These are phyloP conservation scores for Sugiyamaella sp. DNA, from an alignment of 1,139 yeast genomes.

Conservation along the genomic window DNA sequence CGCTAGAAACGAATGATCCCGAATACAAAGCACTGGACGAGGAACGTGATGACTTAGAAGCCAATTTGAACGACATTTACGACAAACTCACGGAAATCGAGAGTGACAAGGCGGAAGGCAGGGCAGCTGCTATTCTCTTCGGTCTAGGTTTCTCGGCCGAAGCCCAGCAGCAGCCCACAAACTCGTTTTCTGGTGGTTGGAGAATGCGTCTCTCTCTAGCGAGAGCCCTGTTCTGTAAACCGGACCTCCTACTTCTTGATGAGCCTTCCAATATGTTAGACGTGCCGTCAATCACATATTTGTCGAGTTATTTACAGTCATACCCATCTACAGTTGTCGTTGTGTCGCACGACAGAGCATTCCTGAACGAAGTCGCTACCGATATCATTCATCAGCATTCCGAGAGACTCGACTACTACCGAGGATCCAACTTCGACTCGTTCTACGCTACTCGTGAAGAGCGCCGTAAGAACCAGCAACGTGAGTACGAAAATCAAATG, in stretches of 20 bases:
- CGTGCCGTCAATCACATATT: slow-evolving; percentile 94
- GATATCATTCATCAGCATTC: slow-evolving; percentile 97
- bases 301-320: slow-evolving; percentile 84
- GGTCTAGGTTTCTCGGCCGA: slow-evolving; percentile 94
- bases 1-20: slow-evolving; percentile 59
- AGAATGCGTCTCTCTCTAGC: slow-evolving; percentile 99
- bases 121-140: slow-evolving; percentile 91
- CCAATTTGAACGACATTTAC: slow-evolving; percentile 73
- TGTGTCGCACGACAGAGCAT: slow-evolving; percentile 97
- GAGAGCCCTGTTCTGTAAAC: slow-evolving; percentile 95
- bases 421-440: slow-evolving; percentile 91
- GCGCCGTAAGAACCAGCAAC: slow-evolving; percentile 86
- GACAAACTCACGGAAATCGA: slow-evolving; percentile 90
- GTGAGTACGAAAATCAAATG: slow-evolving; percentile 97
- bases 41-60: slow-evolving; percentile 84
- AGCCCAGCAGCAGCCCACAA: slow-evolving; percentile 80
- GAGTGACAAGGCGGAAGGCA: slow-evolving; percentile 94
- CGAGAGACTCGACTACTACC: slow-evolving; percentile 91
- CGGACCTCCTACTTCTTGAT: slow-evolving; percentile 88
- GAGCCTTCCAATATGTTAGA: slow-evolving; percentile 99
- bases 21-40: slow-evolving; percentile 82
- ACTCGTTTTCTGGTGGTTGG: slow-evolving; percentile 99
- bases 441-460: slow-evolving; percentile 95
- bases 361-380: slow-evolving; percentile 95
- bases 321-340: slow-evolving; percentile 92